These are phyloP conservation scores for Candida suzukii DNA, from an alignment of 805 yeast genomes.

Conservation along the genomic window DNA sequence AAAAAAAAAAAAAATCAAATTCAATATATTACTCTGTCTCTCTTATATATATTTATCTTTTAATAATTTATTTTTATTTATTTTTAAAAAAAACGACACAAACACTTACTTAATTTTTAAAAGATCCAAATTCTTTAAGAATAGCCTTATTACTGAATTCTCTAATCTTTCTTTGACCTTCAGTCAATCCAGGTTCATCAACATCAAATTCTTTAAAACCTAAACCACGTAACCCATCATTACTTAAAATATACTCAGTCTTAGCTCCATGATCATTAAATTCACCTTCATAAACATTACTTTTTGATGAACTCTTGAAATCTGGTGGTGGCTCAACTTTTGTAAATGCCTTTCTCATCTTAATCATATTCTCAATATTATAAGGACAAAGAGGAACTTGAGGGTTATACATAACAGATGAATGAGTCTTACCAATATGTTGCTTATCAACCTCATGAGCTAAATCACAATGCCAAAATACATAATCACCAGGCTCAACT, in stretches of 20 bases:
- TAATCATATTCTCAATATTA: slow-evolving; percentile 6
- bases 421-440: slow-evolving; percentile 27
- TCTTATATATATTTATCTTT: too few species aligned
- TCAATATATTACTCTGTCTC: too few species aligned
- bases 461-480: slow-evolving; percentile 37
- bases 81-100: too few species aligned
- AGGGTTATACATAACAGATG: slow-evolving; percentile 32
- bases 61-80: too few species aligned
- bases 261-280: slow-evolving; percentile 7
- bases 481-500: slow-evolving; percentile 33
- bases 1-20: too few species aligned
- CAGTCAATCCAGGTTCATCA: slow-evolving; percentile 15
- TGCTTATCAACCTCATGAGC: slow-evolving; percentile 33
- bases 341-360: slow-evolving; percentile 3
- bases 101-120: too few species aligned
- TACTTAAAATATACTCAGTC: slow-evolving; percentile 4
- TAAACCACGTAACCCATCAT: slow-evolving; percentile 19
- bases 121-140: neutral
- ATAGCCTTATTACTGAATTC: slow-evolving; percentile 1
- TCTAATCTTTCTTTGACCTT: slow-evolving; percentile 22
- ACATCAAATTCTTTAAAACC: slow-evolving; percentile 22
- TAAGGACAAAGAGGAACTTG: slow-evolving; percentile 25
- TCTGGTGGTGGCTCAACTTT: slow-evolving; percentile 4
- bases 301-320: slow-evolving; percentile 5
- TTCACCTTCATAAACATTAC: slow-evolving; percentile 6